Base-by-base conservation (phyloP, 2,329 filamentous ascomycete species). In the Penicillium rolfsii region DNA sequence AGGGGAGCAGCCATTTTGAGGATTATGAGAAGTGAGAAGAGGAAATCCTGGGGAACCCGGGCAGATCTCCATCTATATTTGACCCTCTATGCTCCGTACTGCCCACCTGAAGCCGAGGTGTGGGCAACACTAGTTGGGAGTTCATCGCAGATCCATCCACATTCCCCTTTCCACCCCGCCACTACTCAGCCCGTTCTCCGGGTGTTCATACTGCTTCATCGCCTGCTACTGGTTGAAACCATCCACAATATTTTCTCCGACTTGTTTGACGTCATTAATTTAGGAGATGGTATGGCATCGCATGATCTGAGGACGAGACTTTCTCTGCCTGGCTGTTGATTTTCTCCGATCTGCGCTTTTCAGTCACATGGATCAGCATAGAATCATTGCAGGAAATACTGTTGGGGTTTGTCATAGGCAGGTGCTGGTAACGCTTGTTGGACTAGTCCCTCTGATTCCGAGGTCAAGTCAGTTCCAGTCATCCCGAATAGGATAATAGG, bases 1-100 rank as follows among this genome's bases (percentile, higher is more conserved):
- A 46, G 45, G 14, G 56, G 40, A 26, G 43, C 41, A 54, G 50
- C 38, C 61, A 61, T 63, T 41, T 41, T 41, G 38, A 41, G 4
- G 40, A 3, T n/a, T n/a, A 22, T 41, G 40, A 41, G 40, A 33
- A 11, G 40, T 2, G 40, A 19, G 11, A 41, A 11, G 11, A 11
- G 9, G n/a, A 41, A 41, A 22, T 1, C 22, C 40, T 41, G 40
- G 40, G 40, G n/a, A 41, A 41, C 1, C 40, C n/a, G 22, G 40
- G 40, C 40, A 22, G 40, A 41, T 41, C 40, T 41, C 38, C 40
- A 41, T 41, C 38, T 40, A 41, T 41, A 41, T 41, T 22, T 41
- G n/a, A 41, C n/a, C 5, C 7, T 1, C n/a, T 9, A 41, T 6
- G 2, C 7, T 1, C n/a, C 3, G 40, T 41, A 41, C 40, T 41